These are phyloP conservation scores for Claviceps spartinae DNA, from an alignment of 2,329 filamentous ascomycete species.

Conservation along the genomic window DNA sequence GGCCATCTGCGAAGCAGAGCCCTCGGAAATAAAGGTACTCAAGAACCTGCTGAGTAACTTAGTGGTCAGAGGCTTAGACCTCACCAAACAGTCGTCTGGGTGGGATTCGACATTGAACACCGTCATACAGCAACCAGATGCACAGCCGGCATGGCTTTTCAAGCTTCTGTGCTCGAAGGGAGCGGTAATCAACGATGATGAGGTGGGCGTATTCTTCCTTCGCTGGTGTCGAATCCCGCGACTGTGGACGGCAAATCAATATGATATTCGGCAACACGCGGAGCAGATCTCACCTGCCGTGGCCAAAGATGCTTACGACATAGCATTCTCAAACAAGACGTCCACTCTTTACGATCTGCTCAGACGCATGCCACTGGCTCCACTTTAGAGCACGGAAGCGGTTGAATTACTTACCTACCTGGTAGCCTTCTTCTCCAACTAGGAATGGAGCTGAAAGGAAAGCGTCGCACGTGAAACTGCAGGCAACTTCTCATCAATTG, in stretches of 20 bases:
- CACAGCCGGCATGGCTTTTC: conserved; percentile 1
- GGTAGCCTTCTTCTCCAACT: neutral
- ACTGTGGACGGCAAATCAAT: neutral
- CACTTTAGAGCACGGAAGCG: neutral
- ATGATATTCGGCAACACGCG: neutral
- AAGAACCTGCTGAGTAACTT: neutral
- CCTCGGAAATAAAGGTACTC: neutral
- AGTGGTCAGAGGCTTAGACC: neutral
- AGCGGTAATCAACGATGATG: neutral
- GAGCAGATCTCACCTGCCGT: neutral
- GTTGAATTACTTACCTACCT: too few relatives aligned
- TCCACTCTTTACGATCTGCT: neutral
- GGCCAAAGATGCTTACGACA: neutral
- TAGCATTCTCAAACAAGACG: neutral
- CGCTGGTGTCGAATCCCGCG: neutral
- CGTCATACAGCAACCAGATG: neutral
- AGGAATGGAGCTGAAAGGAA: neutral
- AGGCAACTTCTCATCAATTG: neutral
- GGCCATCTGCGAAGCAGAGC: neutral
- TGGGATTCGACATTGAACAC: neutral
- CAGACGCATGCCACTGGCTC: neutral
- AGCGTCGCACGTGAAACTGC: neutral
- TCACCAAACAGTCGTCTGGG: neutral
- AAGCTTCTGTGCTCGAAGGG: neutral
- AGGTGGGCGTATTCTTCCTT: neutral